Percentiles rank a stretch among this genome's conserved stretches.
Evolutionary conservation across 2,329 filamentous ascomycete genomes (phyloP).

Genomic region (Orbilia brochopaga): DNA sequence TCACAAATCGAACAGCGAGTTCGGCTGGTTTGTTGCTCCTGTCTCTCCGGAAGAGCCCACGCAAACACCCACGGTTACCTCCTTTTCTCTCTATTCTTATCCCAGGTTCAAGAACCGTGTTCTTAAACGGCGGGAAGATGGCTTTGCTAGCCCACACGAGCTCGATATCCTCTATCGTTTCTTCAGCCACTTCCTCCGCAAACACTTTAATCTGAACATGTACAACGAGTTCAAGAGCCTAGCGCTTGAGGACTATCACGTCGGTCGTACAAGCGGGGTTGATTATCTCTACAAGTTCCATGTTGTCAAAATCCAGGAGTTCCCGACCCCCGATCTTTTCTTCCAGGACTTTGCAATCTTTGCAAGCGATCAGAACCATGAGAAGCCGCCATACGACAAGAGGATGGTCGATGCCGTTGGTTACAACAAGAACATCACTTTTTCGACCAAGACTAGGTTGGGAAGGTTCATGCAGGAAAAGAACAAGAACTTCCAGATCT

Average conservation of each 20-base stretch:
- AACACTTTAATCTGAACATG: constrained; percentile 76
- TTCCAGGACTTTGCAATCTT: constrained; percentile 53
- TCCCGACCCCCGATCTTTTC: constrained; percentile 51
- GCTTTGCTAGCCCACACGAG: constrained; percentile 59
- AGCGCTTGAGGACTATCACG: constrained; percentile 69
- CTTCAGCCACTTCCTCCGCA: constrained; percentile 74
- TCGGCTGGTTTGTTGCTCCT: constrained; percentile 50
- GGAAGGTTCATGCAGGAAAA: constrained; percentile 50
- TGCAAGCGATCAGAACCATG: constrained; percentile 47
- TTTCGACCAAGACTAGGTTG: constrained; percentile 48
- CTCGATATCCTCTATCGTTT: constrained; percentile 75
- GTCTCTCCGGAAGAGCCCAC: constrained; percentile 16
- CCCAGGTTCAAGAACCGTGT: constrained; percentile 44
- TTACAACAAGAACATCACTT: constrained; percentile 39
- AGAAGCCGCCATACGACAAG: constrained; percentile 42
- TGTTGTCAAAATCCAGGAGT: constrained; percentile 55
- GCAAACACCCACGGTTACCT: constrained; percentile 24
- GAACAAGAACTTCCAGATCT: constrained; percentile 50
- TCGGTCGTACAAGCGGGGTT: constrained; percentile 65
- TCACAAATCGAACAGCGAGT: constrained; percentile 36
- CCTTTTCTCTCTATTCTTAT: constrained; percentile 30
- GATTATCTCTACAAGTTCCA: constrained; percentile 71
- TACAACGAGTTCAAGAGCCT: constrained; percentile 74
- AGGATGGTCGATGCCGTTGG: constrained; percentile 49
- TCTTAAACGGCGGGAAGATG: constrained; percentile 37